A percentile compares a stretch with the other conserved stretches of the same genome.
phyloP scores from a whole-genome alignment of 257 asterid species.

The Gentiana dahurica region DNA sequence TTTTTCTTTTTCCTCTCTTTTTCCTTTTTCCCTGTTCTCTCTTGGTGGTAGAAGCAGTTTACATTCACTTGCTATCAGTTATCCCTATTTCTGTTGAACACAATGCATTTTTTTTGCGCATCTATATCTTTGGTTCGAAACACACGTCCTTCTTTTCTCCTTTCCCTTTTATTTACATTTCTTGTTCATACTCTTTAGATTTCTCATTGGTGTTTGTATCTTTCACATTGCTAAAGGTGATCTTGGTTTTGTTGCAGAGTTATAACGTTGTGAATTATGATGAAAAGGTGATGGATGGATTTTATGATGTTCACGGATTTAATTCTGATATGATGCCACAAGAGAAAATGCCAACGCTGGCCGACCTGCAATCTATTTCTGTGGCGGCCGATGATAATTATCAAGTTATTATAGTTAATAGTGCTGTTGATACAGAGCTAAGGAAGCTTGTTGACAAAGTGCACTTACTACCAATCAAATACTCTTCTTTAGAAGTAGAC shows the following conservation, averaged over 20 bases:
- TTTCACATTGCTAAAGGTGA: neutral
- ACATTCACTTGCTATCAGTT: too few relatives aligned
- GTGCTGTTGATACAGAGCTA: slow-evolving; percentile 54
- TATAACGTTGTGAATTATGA: slow-evolving; percentile 74
- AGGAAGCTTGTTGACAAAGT: slow-evolving; percentile 80
- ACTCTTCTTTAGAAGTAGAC: slow-evolving; percentile 36
- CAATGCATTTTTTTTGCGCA: too few relatives aligned
- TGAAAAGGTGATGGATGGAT: slow-evolving; percentile 86
- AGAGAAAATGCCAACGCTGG: slow-evolving; percentile 65
- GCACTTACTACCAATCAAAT: slow-evolving; percentile 42
- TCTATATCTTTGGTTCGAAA: too few relatives aligned
- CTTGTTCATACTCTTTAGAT: too few relatives aligned
- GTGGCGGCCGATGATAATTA: slow-evolving; percentile 43
- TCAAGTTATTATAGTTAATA: slow-evolving; percentile 81
- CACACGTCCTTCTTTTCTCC: too few relatives aligned
- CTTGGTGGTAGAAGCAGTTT: too few relatives aligned
- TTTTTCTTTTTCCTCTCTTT: too few relatives aligned
- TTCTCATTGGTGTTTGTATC: slow-evolving; percentile 1
- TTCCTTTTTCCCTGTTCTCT: too few relatives aligned
- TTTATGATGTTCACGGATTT: slow-evolving; percentile 81
- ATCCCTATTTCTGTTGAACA: too few relatives aligned
- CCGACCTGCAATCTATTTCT: slow-evolving; percentile 60
- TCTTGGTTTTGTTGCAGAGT: slow-evolving; percentile 34
- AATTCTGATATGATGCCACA: slow-evolving; percentile 48
- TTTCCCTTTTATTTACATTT: too few relatives aligned